Evolutionary conservation across 2,329 filamentous ascomycete species (phyloP), one percentile per base, ranked within the genome.

Genomic region (Penicillium thymicola): DNA sequence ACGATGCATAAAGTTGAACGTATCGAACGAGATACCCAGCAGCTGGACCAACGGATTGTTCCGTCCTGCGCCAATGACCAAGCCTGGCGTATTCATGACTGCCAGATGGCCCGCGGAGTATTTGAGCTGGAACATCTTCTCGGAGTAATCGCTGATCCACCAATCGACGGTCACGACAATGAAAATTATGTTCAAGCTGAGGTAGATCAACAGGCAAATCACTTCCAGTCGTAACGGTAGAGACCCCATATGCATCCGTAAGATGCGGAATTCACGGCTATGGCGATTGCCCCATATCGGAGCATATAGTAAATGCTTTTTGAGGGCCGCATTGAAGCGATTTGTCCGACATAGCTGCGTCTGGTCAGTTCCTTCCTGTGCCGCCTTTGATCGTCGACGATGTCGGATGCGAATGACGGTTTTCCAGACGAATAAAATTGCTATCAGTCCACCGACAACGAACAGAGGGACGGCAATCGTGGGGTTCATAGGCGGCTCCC

Each of bases 31-130:
- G 68, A 97, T 86, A 61, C 88, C 85, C 54, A 97, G 81, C 30
- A 94, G 71, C 5, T 79, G 73, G 67, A 97, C 95, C 51, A 96
- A 80, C 3, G 90, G 90, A 75, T 97, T 97, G 79, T 97, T 97
- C 67, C 93, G 88, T 34, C 90, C 87, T 18, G 91, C 92, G 58
- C 96, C 84, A 61, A 97, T 83, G 65, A 97, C 82, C 46, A 96
- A 84, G 3, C 90, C 91, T 11, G 97, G 85, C 80, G 96, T 87
- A 77, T 96, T 97, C 70, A 95, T 84, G 9, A 90, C 81, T 4
- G 92, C 86, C 59, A 97, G 80, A 6, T 89, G 88, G 38, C 93
- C 93, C 5, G 88, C 88, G 46, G 92, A 85, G 43, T 92, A 92
- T 67, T 93, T 88, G 42, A 96, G 78, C 46, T 73, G 69, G 43